These are phyloP conservation scores for Suillus fuscotomentosus DNA, from an alignment of 768 basidiomycete genomes.

Conservation along the genomic window DNA sequence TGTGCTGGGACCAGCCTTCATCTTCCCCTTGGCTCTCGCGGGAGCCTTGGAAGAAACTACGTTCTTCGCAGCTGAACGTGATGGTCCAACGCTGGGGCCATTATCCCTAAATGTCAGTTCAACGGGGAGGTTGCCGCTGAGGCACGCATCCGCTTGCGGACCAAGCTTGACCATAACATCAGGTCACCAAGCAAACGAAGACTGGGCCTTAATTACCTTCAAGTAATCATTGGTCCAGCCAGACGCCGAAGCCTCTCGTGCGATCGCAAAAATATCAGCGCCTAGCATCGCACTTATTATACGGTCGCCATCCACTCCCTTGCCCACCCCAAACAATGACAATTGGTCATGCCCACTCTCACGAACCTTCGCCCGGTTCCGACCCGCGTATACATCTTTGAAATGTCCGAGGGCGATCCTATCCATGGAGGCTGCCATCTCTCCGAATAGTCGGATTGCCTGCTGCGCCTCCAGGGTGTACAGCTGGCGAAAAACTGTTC, in stretches of 20 bases:
- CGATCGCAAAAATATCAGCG: constrained; percentile 46
- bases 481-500: constrained; percentile 48
- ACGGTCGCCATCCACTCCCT: constrained; percentile 54
- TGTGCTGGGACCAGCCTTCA: constrained; percentile 6
- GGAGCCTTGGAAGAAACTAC: constrained; percentile 9
- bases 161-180: constrained; percentile 15
- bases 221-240: constrained; percentile 55
- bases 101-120: constrained; percentile 27
- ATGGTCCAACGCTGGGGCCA: constrained; percentile 11
- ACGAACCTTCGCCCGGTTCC: constrained; percentile 44
- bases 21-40: constrained; percentile 22
- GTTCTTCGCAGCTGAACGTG: constrained; percentile 8
- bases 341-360: constrained; percentile 48
- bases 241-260: constrained; percentile 44
- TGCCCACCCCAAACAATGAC: constrained; percentile 53
- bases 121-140: constrained; percentile 16
- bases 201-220: constrained; percentile 34
- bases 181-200: not conserved
- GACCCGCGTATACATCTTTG: constrained; percentile 65
- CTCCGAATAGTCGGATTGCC: constrained; percentile 57
- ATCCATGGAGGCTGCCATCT: constrained; percentile 41
- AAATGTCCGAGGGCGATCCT: constrained; percentile 61
- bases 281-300: constrained; percentile 57
- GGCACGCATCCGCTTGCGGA: constrained; percentile 19
- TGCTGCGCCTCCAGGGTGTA: constrained; percentile 57